Conservation (phyloP, 257 asterid genomes). For the Echites panduratus region DNA sequence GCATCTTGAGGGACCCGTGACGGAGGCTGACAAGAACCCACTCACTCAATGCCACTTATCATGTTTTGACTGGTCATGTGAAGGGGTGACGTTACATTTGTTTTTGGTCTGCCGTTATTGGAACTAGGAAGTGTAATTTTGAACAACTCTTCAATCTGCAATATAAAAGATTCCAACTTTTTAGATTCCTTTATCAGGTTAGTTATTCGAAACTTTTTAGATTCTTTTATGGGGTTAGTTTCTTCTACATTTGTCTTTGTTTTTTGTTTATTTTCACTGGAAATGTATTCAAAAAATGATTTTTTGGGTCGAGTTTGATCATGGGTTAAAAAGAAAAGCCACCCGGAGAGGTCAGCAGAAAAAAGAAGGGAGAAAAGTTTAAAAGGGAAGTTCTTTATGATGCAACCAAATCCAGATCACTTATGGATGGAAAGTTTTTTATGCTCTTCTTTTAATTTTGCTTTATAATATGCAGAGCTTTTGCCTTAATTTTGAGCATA, state of each 20-base stretch:
- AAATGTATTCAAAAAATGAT: not conserved
- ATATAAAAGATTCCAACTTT: not conserved
- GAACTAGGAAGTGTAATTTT: not conserved
- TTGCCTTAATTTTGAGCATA: no score
- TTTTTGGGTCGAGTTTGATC: not conserved
- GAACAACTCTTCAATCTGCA: not conserved
- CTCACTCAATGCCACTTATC: no score
- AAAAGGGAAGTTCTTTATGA: not conserved
- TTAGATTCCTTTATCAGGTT: no score
- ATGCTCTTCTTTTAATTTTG: not conserved
- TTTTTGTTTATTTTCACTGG: not conserved
- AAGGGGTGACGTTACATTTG: not conserved
- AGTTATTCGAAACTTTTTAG: no score
- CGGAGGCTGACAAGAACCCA: no score
- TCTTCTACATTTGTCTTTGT: not conserved
- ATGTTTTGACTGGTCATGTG: no score
- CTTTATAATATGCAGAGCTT: not conserved
- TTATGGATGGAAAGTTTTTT: not conserved
- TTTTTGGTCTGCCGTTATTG: not conserved
- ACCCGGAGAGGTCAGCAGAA: not conserved
- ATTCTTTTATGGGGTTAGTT: not conserved
- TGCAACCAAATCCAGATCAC: not conserved
- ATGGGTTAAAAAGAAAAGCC: not conserved
- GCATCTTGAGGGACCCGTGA: no score
- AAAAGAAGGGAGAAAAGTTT: no score